Percentiles rank a stretch among this genome's conserved stretches.
phyloP scores from a whole-genome alignment of 805 yeast species.

The Cyberlindnera maclurae region DNA sequence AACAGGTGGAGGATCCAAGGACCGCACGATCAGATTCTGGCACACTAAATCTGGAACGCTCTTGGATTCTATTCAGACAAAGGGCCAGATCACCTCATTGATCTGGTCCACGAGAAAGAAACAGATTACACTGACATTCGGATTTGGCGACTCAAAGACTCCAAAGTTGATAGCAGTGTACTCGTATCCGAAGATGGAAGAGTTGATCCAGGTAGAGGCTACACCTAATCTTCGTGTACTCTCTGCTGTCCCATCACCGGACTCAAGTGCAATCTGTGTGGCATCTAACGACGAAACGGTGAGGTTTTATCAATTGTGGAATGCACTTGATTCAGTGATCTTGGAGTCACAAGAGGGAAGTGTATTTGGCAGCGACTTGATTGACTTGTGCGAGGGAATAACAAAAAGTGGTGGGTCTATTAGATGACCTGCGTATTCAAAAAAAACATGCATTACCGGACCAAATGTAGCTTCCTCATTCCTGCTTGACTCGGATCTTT shows the following conservation, averaged over 20 bases:
- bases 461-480: neutral
- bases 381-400: slow-evolving; percentile 55
- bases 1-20: slow-evolving; percentile 88
- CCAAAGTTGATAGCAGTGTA: slow-evolving; percentile 53
- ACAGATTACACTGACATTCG: slow-evolving; percentile 75
- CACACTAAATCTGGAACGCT: slow-evolving; percentile 75
- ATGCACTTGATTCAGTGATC: slow-evolving; percentile 29
- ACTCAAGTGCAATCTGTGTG: slow-evolving; percentile 53
- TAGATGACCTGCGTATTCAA: slow-evolving; percentile 15
- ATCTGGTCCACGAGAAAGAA: slow-evolving; percentile 62
- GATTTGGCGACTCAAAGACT: slow-evolving; percentile 53
- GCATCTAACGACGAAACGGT: slow-evolving; percentile 77
- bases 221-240: slow-evolving; percentile 50
- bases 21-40: slow-evolving; percentile 79
- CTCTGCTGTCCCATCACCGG: slow-evolving; percentile 63
- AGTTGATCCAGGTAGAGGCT: slow-evolving; percentile 42
- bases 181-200: slow-evolving; percentile 57
- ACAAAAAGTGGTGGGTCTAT: slow-evolving; percentile 23
- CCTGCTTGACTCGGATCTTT: neutral
- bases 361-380: slow-evolving; percentile 47
- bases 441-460: neutral
- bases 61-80: slow-evolving; percentile 46
- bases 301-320: slow-evolving; percentile 71
- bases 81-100: slow-evolving; percentile 72
- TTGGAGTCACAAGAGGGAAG: slow-evolving; percentile 37